phyloP scores from a whole-genome alignment of 2,329 filamentous ascomycete species.

The Colletotrichum paranaense region DNA sequence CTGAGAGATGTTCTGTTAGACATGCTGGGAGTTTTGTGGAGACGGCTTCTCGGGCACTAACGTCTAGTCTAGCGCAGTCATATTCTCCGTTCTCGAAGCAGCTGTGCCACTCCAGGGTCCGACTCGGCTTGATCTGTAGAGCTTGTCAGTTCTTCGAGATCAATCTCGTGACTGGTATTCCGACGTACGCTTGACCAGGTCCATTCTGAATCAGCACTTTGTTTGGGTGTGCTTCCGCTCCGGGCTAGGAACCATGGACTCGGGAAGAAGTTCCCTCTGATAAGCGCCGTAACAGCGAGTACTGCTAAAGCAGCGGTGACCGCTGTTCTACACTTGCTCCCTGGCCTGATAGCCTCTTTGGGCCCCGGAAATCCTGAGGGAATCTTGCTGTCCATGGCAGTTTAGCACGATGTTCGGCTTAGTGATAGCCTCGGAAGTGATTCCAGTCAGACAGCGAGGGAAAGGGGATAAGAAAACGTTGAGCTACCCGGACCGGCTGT shows the following conservation, averaged over 20 bases:
- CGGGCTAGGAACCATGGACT: neutral
- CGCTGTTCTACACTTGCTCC: neutral
- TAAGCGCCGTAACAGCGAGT: constrained; percentile 16
- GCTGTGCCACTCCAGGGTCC: constrained; percentile 44
- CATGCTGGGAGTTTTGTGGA: neutral
- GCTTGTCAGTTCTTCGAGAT: neutral
- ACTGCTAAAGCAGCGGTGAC: constrained; percentile 11
- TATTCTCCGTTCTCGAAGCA: constrained; percentile 44
- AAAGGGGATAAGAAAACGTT: neutral
- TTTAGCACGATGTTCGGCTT: neutral
- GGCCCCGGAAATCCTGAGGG: neutral
- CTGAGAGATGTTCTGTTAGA: constrained; percentile 43
- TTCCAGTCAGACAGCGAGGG: neutral
- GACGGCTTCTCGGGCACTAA: constrained; percentile 30
- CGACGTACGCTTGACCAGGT: constrained; percentile 26
- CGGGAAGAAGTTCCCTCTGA: constrained; percentile 10
- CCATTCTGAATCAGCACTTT: neutral
- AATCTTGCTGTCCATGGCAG: constrained; percentile 13
- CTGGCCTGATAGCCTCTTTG: neutral
- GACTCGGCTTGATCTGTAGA: constrained; percentile 51
- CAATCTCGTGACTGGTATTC: too few relatives aligned
- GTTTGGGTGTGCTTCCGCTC: neutral
- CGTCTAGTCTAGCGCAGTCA: constrained; percentile 49
- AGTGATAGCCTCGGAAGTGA: neutral
- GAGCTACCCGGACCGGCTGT: neutral